These are phyloP conservation scores for Phytopythium sindhum DNA, from an alignment of 352 stramenopile species.

Conservation along the genomic window DNA sequence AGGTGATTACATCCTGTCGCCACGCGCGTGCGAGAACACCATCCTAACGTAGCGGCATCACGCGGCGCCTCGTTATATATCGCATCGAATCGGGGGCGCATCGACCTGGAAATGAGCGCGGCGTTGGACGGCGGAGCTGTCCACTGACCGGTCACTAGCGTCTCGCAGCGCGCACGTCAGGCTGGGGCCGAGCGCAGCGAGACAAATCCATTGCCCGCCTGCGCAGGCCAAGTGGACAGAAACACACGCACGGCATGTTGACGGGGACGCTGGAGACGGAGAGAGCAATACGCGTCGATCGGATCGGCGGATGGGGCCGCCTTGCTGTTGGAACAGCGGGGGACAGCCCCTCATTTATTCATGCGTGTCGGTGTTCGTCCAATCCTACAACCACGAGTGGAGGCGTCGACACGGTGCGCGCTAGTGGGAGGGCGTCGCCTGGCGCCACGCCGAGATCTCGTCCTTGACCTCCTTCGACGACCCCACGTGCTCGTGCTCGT, in stretches of 20 bases:
- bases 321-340: background rate
- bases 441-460: conserved; percentile 60
- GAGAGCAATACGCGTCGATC: background rate
- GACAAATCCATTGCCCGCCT: background rate
- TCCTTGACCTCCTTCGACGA: conserved; percentile 53
- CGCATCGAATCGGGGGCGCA: too few species aligned
- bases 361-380: background rate
- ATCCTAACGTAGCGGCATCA: too few species aligned
- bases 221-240: background rate
- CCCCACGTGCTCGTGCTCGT: conserved; percentile 69
- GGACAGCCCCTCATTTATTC: conserved; percentile 6
- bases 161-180: background rate
- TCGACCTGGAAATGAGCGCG: background rate
- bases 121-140: background rate
- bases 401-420: too few species aligned
- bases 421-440: conserved; percentile 9
- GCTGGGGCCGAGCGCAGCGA: background rate
- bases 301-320: background rate
- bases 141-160: conserved; percentile 2
- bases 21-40: background rate
- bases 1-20: background rate
- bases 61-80: background rate
- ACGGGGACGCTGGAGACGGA: too few species aligned
- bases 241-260: background rate
- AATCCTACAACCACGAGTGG: background rate